Evolutionary conservation across 305 asterid genomes (phyloP).

Genomic region (Plantago coronopus): DNA sequence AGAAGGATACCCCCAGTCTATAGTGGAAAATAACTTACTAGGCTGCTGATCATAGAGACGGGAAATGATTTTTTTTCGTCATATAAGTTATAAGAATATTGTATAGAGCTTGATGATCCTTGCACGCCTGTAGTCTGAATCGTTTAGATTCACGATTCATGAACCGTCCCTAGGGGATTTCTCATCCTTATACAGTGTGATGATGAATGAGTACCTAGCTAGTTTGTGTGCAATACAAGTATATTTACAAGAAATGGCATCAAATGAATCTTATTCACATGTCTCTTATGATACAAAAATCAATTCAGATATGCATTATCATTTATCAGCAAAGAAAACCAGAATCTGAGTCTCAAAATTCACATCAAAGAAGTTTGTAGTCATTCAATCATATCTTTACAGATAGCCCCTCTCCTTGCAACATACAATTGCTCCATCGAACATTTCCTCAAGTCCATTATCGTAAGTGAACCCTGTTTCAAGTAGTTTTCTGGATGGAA

Average conservation of each 20-base stretch:
- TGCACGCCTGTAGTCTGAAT: constrained; percentile 6
- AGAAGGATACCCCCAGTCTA: constrained; percentile 59
- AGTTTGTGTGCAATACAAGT: too few relatives aligned
- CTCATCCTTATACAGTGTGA: constrained; percentile 43
- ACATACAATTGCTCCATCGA: constrained; percentile 45
- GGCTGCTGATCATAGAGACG: constrained; percentile 31
- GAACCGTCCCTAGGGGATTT: constrained; percentile 54
- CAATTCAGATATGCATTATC: too few relatives aligned
- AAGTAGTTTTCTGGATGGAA: constrained; percentile 41
- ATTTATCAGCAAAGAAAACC: too few relatives aligned
- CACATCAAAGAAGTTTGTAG: too few relatives aligned
- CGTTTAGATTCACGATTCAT: constrained; percentile 28
- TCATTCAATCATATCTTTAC: too few relatives aligned
- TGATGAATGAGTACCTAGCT: constrained; percentile 20
- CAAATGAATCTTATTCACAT: too few relatives aligned
- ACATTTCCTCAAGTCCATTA: constrained; percentile 54
- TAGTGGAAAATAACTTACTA: constrained; percentile 40
- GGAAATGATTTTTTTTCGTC: neutral
- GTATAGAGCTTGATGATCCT: constrained; percentile 8
- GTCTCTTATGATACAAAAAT: too few relatives aligned
- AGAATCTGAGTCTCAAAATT: too few relatives aligned
- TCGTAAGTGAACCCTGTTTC: constrained; percentile 44
- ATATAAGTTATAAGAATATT: constrained; percentile 3
- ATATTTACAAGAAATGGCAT: too few relatives aligned
- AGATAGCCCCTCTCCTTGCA: constrained; percentile 43